Percentiles rank a stretch among this genome's conserved stretches.
phyloP scores from a whole-genome alignment of 345 rosid genomes.

The Bruguiera parviflora region DNA sequence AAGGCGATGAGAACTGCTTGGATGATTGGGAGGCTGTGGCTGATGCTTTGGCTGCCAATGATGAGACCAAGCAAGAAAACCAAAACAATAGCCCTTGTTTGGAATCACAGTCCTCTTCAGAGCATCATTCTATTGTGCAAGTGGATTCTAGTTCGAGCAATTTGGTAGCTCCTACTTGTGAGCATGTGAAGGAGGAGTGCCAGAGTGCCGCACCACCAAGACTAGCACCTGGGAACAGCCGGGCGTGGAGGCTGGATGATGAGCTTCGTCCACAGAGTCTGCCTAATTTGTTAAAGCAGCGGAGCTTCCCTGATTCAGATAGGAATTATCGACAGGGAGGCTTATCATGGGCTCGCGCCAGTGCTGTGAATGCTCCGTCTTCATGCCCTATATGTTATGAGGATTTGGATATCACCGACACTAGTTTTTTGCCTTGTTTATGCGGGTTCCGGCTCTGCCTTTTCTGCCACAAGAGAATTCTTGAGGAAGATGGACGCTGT shows the following conservation, averaged over 20 bases:
- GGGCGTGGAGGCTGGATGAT: conserved; percentile 89
- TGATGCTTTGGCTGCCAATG: conserved; percentile 82
- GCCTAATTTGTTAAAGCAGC: conserved; percentile 73
- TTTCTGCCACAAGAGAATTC: conserved; percentile 93
- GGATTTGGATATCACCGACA: conserved; percentile 80
- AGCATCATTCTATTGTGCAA: conserved; percentile 21
- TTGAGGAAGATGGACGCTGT: conserved; percentile 88
- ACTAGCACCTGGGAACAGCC: conserved; percentile 32
- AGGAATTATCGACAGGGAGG: conserved; percentile 44
- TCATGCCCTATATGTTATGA: conserved; percentile 64
- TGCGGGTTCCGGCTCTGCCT: conserved; percentile 92
- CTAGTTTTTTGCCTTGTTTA: conserved; percentile 74
- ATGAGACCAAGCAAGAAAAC: conserved; percentile 33
- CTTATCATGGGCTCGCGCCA: conserved; percentile 41
- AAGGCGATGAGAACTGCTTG: conserved; percentile 62
- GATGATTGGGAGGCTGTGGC: conserved; percentile 98
- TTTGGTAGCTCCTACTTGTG: conserved; percentile 22
- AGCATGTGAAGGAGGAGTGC: conserved; percentile 28
- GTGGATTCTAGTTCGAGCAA: conserved; percentile 20
- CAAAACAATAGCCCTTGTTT: conserved; percentile 26
- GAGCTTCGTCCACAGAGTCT: conserved; percentile 70
- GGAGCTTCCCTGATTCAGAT: conserved; percentile 43
- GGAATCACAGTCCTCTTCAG: conserved; percentile 20
- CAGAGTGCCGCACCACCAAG: conserved; percentile 26
- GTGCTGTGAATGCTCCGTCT: conserved; percentile 24